Evolutionary conservation across 116 monocot species (phyloP).

Genomic region (Zostera marina): DNA sequence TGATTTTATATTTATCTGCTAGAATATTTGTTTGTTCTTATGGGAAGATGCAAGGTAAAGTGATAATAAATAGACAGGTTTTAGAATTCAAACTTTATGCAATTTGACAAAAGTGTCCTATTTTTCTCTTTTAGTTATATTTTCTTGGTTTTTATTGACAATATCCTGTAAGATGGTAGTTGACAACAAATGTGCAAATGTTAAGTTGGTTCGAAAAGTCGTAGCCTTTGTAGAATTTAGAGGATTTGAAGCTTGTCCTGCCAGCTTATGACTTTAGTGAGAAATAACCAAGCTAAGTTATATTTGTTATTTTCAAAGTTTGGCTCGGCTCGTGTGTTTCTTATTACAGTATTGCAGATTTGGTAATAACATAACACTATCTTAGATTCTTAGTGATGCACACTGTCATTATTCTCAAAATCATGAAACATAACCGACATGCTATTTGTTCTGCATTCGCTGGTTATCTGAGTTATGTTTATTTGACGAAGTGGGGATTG

Average conservation of each 20-base stretch:
- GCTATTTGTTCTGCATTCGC: not conserved
- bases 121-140: not conserved
- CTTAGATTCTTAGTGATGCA: too few relatives aligned
- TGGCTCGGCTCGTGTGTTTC: not conserved
- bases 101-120: not conserved
- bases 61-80: not conserved
- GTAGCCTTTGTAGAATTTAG: not conserved
- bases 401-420: too few relatives aligned
- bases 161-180: not conserved
- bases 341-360: not conserved
- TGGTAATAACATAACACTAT: not conserved
- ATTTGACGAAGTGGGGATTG: not conserved
- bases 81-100: not conserved
- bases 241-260: not conserved
- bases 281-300: not conserved
- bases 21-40: too few relatives aligned
- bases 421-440: not conserved
- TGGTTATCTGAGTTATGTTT: not conserved
- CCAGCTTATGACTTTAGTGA: not conserved
- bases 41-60: too few relatives aligned
- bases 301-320: not conserved
- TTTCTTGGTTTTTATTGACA: not conserved
- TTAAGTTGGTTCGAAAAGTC: not conserved
- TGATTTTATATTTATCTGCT: too few relatives aligned
- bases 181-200: not conserved